Evolutionary conservation across 2,329 filamentous ascomycete species (phyloP).

Genomic region (Orbilia quercus): DNA sequence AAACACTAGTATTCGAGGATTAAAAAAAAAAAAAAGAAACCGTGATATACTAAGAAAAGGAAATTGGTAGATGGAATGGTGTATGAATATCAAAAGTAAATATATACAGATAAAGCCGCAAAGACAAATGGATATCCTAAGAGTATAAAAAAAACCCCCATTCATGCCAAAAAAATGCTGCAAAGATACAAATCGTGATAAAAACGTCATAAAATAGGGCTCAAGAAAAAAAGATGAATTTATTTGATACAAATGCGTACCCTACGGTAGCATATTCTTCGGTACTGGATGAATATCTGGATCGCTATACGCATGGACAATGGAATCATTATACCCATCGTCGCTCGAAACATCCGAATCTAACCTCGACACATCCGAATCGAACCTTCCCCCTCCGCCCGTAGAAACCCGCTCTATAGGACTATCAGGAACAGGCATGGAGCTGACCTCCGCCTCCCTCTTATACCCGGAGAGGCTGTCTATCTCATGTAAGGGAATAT

Average conservation of each 20-base stretch:
- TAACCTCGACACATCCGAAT: slow-evolving; percentile 50
- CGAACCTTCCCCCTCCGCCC: slow-evolving; percentile 42
- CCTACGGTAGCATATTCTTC: slow-evolving; percentile 24
- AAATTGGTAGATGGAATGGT: neutral
- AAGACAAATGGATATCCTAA: neutral
- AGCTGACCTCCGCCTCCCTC: slow-evolving; percentile 19
- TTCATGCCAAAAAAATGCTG: neutral
- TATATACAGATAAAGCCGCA: neutral
- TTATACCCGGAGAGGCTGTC: slow-evolving; percentile 22
- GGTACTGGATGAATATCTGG: slow-evolving; percentile 21
- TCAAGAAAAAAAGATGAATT: no score
- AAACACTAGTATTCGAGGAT: neutral
- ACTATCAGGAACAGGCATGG: slow-evolving; percentile 42
- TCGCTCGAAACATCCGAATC: slow-evolving; percentile 47
- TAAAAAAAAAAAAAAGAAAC: neutral
- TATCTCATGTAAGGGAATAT: slow-evolving; percentile 44
- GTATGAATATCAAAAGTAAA: neutral
- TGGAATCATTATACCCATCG: slow-evolving; percentile 42
- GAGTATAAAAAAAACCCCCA: neutral
- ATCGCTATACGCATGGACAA: slow-evolving; percentile 42
- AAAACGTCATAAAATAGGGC: slow-evolving; percentile 9
- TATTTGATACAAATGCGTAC: neutral
- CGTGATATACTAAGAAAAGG: neutral
- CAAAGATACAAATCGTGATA: neutral
- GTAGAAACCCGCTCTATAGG: slow-evolving; percentile 51